Evolutionary conservation across 2,329 filamentous ascomycete genomes (phyloP), one percentile per base, ranked within the genome.

Genomic region (Fusarium torreyae): DNA sequence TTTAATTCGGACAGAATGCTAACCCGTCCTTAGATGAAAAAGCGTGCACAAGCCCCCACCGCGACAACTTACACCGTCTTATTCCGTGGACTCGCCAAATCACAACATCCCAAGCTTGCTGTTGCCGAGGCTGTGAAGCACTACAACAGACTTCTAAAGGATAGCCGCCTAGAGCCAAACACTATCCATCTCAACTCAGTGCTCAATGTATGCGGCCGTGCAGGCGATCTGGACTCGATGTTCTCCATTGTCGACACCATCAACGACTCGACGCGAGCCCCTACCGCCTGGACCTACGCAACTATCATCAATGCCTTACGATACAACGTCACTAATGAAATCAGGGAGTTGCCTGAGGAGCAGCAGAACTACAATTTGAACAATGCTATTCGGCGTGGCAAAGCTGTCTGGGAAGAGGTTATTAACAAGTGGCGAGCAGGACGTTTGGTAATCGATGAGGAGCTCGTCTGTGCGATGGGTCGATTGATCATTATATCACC

Each of bases 161-260:
- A 88, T 36, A 89, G 87, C 1, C 83, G 85, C 9, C 83, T 97
- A 51, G 85, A 89, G 68, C 91, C 92, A 17, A 92, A 90, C 70
- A 91, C 91, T 36, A 92, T 93, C 58, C 96, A 98, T 76, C 89
- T 93, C 67, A 99, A 99, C 77, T 93, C 94, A 11, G 88, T 94
- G n/a, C 83, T 99, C 44, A 89, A 90, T 61, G 92, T 96, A 10
- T 98, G 94, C 77, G 87, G 91, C 48, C 86, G 88, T 59, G 91
- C 92, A 6, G 78, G 85, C 14, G 91, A 98, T 76, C 85, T 97
- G 78, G 94, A 97, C 70, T 88, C 90, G 17, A 82, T 98, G 71
- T 97, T 96, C 85, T 86, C 87, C 56, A 86, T 98, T 68, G 88
- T 91, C 43, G 86, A 88, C n/a, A 89, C 90, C 33, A 86, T 95